Conservation (phyloP, 2,329 filamentous ascomycete species). For the Berkeleyomyces basicola region DNA sequence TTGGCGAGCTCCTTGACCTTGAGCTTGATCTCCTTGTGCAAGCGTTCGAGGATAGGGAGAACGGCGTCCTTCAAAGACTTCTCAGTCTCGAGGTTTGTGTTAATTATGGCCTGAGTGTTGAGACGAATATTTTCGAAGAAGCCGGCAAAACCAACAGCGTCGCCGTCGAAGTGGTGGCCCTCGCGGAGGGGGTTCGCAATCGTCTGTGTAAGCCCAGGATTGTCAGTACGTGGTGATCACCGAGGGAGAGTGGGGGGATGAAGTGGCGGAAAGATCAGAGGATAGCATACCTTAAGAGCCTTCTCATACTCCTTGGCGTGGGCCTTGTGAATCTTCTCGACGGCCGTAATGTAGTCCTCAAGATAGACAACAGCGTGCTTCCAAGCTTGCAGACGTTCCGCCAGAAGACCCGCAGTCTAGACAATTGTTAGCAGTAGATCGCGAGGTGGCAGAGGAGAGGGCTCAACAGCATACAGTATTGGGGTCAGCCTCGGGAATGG, state of each 20-base stretch:
- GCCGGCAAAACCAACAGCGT: conserved; percentile 68
- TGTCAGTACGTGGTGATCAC: conserved; percentile 7
- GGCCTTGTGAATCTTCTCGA: conserved; percentile 70
- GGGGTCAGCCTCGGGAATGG: conserved; percentile 41
- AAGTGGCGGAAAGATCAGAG: conserved; percentile 19
- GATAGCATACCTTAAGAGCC: conserved; percentile 52
- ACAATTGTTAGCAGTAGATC: background rate
- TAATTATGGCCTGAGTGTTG: conserved; percentile 83
- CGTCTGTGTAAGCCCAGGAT: conserved; percentile 34
- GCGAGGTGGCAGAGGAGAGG: background rate
- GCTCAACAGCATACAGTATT: conserved; percentile 31
- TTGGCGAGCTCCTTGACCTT: conserved; percentile 78
- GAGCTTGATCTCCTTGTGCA: conserved; percentile 93
- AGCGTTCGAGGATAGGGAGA: conserved; percentile 70
- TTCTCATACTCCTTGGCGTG: conserved; percentile 93
- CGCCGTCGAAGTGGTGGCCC: conserved; percentile 84
- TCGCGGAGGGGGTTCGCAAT: conserved; percentile 75
- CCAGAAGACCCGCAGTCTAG: conserved; percentile 62
- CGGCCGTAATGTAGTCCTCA: conserved; percentile 72
- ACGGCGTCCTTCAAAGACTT: conserved; percentile 77
- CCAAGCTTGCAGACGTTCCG: conserved; percentile 83
- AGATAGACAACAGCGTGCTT: conserved; percentile 86
- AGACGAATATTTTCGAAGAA: conserved; percentile 88
- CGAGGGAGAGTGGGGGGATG: background rate
- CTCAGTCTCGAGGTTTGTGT: conserved; percentile 79